These are phyloP conservation scores for Candida sp. DNA, from an alignment of 1,139 yeast genomes.

Conservation along the genomic window DNA sequence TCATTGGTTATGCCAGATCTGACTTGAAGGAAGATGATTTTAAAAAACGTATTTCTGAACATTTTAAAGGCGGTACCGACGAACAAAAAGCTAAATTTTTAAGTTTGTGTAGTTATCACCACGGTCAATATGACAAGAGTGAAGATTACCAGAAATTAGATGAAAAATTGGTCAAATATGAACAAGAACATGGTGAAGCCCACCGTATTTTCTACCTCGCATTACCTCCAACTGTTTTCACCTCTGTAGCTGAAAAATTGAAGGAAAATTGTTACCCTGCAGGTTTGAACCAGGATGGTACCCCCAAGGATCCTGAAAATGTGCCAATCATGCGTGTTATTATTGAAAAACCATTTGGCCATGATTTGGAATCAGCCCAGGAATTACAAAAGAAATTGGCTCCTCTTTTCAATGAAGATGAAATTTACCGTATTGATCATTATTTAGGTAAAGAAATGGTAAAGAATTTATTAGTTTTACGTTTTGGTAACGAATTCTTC, in stretches of 20 bases:
- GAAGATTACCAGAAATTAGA: constrained; percentile 67
- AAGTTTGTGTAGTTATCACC: constrained; percentile 58
- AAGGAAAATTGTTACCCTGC: constrained; percentile 66
- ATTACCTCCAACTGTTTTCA: constrained; percentile 90
- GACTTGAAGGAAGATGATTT: constrained; percentile 65
- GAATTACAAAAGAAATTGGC: constrained; percentile 73
- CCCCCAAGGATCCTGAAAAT: constrained; percentile 2
- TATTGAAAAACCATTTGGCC: constrained; percentile 98
- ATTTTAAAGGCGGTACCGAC: constrained; percentile 55
- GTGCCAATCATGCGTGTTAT: constrained; percentile 77
- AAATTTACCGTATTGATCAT: constrained; percentile 93
- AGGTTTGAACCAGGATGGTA: neutral
- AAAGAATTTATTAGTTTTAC: constrained; percentile 80
- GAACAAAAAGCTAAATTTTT: constrained; percentile 62
- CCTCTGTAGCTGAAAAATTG: constrained; percentile 70
- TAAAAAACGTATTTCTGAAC: constrained; percentile 59
- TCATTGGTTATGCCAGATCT: constrained; percentile 92
- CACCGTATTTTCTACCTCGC: constrained; percentile 90
- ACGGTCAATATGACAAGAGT: constrained; percentile 77
- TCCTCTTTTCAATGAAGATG: constrained; percentile 88
- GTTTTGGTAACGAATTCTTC: constrained; percentile 87
- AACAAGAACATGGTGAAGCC: constrained; percentile 42
- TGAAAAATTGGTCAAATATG: constrained; percentile 55
- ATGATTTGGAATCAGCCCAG: constrained; percentile 75
- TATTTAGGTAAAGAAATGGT: constrained; percentile 98